These are phyloP conservation scores for Debaryomycetaceae sp. DNA, from an alignment of 1,139 yeast species.

Conservation along the genomic window DNA sequence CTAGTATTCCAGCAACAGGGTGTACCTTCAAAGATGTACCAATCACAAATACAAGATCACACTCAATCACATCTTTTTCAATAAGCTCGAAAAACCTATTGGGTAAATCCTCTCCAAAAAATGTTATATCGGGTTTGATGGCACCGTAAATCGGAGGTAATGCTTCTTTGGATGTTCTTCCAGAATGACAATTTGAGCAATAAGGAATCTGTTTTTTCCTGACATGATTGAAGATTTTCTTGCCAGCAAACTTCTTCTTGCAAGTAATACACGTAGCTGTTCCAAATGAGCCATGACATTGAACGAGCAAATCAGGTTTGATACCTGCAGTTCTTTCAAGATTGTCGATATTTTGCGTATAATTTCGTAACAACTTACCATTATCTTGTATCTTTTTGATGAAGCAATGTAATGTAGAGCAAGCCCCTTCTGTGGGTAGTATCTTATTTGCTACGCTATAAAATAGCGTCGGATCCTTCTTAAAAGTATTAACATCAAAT, in stretches of 20 bases:
- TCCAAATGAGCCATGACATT: constrained; percentile 96
- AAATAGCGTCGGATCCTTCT: constrained; percentile 76
- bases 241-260: constrained; percentile 64
- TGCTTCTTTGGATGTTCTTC: constrained; percentile 20
- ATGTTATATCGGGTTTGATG: constrained; percentile 92
- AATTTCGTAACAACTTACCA: constrained; percentile 77
- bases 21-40: constrained; percentile 96
- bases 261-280: constrained; percentile 87
- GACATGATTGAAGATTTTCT: constrained; percentile 58
- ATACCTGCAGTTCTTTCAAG: constrained; percentile 85
- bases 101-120: constrained; percentile 89
- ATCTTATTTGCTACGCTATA: constrained; percentile 87
- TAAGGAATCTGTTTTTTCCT: constrained; percentile 59
- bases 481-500: constrained; percentile 72
- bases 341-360: constrained; percentile 94
- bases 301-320: constrained; percentile 65
- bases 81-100: constrained; percentile 63
- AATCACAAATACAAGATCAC: constrained; percentile 81
- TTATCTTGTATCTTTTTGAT: constrained; percentile 71
- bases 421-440: constrained; percentile 71
- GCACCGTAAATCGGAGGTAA: constrained; percentile 57
- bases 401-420: constrained; percentile 83
- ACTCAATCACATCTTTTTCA: constrained; percentile 53
- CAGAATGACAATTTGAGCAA: constrained; percentile 61
- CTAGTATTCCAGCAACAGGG: constrained; percentile 93